Conservation (phyloP, 1,284 basidiomycete species). For the Caloboletus inedulis region DNA sequence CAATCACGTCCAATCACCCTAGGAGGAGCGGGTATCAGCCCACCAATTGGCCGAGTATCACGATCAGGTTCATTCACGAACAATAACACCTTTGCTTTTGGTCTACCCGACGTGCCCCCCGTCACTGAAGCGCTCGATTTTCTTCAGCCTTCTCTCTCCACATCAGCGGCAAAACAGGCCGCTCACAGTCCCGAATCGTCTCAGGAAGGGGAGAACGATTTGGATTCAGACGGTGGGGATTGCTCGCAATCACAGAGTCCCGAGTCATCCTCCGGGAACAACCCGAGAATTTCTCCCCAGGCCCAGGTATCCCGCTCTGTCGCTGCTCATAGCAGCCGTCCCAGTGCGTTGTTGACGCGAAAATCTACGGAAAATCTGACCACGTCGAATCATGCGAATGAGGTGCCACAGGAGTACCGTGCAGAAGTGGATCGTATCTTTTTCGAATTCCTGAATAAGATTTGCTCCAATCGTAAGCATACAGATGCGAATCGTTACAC, state of each 20-base stretch:
- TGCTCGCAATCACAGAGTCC: slow-evolving; percentile 31
- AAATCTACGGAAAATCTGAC: slow-evolving; percentile 34
- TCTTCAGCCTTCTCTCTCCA: slow-evolving; percentile 25
- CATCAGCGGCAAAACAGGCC: slow-evolving; percentile 13
- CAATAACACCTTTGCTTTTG: slow-evolving; percentile 44
- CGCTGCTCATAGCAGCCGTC: slow-evolving; percentile 20
- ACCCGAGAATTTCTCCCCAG: slow-evolving; percentile 21
- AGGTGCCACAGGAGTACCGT: slow-evolving; percentile 79
- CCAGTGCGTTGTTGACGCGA: slow-evolving; percentile 21
- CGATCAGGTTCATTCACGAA: slow-evolving; percentile 62
- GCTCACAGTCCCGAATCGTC: slow-evolving; percentile 36
- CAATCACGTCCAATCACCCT: slow-evolving; percentile 23
- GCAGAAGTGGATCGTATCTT: slow-evolving; percentile 87
- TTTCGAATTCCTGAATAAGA: slow-evolving; percentile 82
- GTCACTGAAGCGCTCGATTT: slow-evolving; percentile 30
- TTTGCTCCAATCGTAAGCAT: slow-evolving; percentile 87
- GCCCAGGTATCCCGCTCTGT: slow-evolving; percentile 26
- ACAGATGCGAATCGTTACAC: slow-evolving; percentile 4
- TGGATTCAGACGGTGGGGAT: slow-evolving; percentile 39
- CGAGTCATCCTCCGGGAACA: slow-evolving; percentile 29
- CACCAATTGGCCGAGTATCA: slow-evolving; percentile 53
- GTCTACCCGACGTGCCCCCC: slow-evolving; percentile 33
- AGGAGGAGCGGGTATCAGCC: slow-evolving; percentile 30
- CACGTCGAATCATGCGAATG: slow-evolving; percentile 47
- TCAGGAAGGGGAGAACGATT: slow-evolving; percentile 43